phyloP scores from a whole-genome alignment of 1,139 yeast species.

The Hansenula sp. region DNA sequence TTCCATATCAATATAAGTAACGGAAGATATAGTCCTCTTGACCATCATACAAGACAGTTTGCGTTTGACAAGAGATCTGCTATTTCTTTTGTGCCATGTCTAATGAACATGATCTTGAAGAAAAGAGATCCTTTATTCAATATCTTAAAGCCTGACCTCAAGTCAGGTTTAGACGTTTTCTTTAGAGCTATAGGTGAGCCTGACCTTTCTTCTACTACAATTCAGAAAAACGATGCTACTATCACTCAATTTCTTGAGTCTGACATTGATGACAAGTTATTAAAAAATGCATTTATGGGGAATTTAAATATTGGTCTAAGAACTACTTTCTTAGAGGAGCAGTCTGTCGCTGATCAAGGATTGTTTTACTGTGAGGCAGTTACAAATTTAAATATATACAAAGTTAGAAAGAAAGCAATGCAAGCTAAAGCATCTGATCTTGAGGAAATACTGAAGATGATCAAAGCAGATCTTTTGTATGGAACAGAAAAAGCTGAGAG shows the following conservation, averaged over 20 bases:
- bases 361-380: slow-evolving; percentile 73
- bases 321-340: slow-evolving; percentile 29
- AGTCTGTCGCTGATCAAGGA: slow-evolving; percentile 45
- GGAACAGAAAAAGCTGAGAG: slow-evolving; percentile 71
- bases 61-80: slow-evolving; percentile 48
- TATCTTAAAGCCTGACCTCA: slow-evolving; percentile 61
- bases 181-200: slow-evolving; percentile 75
- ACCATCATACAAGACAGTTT: slow-evolving; percentile 55
- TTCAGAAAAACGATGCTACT: slow-evolving; percentile 34
- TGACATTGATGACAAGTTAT: slow-evolving; percentile 44
- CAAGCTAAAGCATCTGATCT: slow-evolving; percentile 81
- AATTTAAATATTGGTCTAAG: slow-evolving; percentile 35
- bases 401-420: slow-evolving; percentile 64
- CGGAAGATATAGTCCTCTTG: slow-evolving; percentile 56
- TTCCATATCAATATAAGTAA: slow-evolving; percentile 63
- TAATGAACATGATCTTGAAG: slow-evolving; percentile 57
- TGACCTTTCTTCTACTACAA: slow-evolving; percentile 33
- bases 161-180: slow-evolving; percentile 65
- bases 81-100: slow-evolving; percentile 49
- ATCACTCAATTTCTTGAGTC: slow-evolving; percentile 50
- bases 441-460: slow-evolving; percentile 63
- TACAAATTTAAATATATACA: slow-evolving; percentile 60
- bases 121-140: slow-evolving; percentile 55
- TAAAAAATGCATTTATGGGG: slow-evolving; percentile 60
- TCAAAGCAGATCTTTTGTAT: slow-evolving; percentile 63